Conservation (phyloP, 2,329 filamentous ascomycete species). For the Xylariales sp. region DNA sequence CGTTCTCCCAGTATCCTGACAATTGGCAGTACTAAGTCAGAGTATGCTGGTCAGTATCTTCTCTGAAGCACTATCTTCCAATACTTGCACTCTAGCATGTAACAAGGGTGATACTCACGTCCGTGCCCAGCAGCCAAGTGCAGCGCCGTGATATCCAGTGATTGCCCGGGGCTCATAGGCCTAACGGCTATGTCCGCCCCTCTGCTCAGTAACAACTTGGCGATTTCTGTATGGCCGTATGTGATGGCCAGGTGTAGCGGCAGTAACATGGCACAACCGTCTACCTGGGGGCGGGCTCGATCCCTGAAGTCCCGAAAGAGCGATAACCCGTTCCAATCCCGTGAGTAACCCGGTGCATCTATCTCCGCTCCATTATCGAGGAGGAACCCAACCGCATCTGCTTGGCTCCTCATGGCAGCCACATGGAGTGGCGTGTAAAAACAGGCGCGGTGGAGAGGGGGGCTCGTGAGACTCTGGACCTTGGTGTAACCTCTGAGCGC, state of each 20-base stretch:
- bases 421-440: neutral
- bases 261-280: neutral
- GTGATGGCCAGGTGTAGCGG: constrained; percentile 1
- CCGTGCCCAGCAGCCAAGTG: neutral
- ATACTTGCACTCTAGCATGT: no score
- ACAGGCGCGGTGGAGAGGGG: neutral
- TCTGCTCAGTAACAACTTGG: neutral
- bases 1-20: neutral
- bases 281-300: neutral
- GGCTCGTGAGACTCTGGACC: neutral
- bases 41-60: neutral
- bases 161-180: neutral
- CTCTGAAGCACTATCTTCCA: no score
- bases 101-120: no score
- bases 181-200: neutral
- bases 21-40: neutral
- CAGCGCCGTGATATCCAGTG: neutral
- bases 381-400: constrained; percentile 1
- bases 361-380: constrained; percentile 3
- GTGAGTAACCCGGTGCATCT: neutral
- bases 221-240: neutral
- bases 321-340: neutral
- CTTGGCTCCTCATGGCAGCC: neutral
- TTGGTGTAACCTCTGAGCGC: neutral
- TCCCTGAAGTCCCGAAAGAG: neutral